Evolutionary conservation across 306 rosid species (phyloP), one percentile per base, ranked within the genome.

Genomic region (Cajanus cajan): DNA sequence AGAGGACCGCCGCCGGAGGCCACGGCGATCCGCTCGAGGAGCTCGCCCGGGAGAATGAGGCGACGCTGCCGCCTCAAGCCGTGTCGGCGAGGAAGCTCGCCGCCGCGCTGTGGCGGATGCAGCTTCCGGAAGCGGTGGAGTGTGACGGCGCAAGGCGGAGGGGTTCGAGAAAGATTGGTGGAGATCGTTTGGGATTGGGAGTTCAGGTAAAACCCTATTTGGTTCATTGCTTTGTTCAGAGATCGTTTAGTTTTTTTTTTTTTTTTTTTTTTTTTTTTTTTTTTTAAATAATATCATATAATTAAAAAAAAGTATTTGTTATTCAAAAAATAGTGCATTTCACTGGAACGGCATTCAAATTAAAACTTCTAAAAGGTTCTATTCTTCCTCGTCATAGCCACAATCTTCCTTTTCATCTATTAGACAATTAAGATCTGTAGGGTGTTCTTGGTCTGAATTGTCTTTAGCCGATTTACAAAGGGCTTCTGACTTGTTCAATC

Each of bases 21-120:
- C 68, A 68, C 7, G 79, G 80, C 7, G 89, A 74, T 62, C 83
- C 73, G 19, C 61, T 61, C 36, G 88, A 86, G 21, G 89, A 79
- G 31, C 78, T 70, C 16, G 82, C 81, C 13, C 54, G 87, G 86
- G 74, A 74, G 43, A 82, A 70, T 48, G 90, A 86, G 7, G 72
- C n/a, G n/a, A n/a, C 13, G 0, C 22, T 7, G 19, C 15, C 15
- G 47, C 25, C 5, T 4, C 76, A 13, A 22, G 34, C 59, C 19
- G 80, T 94, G 44, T 94, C 98, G 21, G 92, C 90, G 15, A 88
- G 98, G 85, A 94, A 94, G 87, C 91, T 94, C 70, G 97, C 95
- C 11, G 97, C 97, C 0, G 94, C 87, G 4, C 73, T 94, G 0
- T 94, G 98, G 98, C 82, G 97, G 88, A 34, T 90, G 33, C 98